A percentile compares a stretch with the other conserved stretches of the same genome.
phyloP scores from a whole-genome alignment of 2,329 filamentous ascomycete species.

The Aspergillus aculeatinus region DNA sequence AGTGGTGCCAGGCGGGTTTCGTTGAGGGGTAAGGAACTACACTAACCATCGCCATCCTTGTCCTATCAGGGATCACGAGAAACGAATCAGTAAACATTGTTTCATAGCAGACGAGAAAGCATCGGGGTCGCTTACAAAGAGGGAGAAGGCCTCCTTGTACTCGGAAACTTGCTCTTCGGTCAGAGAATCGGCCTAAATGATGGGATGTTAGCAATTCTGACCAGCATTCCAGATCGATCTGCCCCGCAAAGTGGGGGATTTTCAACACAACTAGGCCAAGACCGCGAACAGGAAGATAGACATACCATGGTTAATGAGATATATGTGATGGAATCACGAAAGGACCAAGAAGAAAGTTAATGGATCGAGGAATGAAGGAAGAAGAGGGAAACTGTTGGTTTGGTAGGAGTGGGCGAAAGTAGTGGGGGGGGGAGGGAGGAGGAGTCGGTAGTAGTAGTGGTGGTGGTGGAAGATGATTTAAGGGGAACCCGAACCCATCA shows the following conservation, averaged over 20 bases:
- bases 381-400: slow-evolving; percentile 12
- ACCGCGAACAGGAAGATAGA: neutral
- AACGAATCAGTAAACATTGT: slow-evolving; percentile 19
- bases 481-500: slow-evolving; percentile 22
- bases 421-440: slow-evolving; percentile 21
- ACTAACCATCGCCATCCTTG: slow-evolving; percentile 89
- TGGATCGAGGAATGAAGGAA: slow-evolving; percentile 8
- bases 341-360: neutral
- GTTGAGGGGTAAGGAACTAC: slow-evolving; percentile 9
- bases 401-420: slow-evolving; percentile 10
- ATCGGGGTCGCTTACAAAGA: slow-evolving; percentile 75
- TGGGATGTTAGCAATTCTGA: slow-evolving; percentile 29
- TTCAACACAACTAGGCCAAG: slow-evolving; percentile 15
- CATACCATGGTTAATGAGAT: slow-evolving; percentile 35
- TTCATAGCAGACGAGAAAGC: neutral
- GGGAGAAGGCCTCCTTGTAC: slow-evolving; percentile 99
- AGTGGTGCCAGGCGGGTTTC: neutral
- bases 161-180: slow-evolving; percentile 99
- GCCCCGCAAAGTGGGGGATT: slow-evolving; percentile 38
- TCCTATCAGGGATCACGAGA: slow-evolving; percentile 55
- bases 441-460: slow-evolving; percentile 17
- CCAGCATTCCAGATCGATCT: slow-evolving; percentile 21
- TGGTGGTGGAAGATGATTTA: slow-evolving; percentile 20
- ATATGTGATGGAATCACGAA: neutral
- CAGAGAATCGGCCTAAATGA: slow-evolving; percentile 83